These are phyloP conservation scores for Corymbia citriodora DNA, from an alignment of 441 rosid genomes.

Conservation along the genomic window DNA sequence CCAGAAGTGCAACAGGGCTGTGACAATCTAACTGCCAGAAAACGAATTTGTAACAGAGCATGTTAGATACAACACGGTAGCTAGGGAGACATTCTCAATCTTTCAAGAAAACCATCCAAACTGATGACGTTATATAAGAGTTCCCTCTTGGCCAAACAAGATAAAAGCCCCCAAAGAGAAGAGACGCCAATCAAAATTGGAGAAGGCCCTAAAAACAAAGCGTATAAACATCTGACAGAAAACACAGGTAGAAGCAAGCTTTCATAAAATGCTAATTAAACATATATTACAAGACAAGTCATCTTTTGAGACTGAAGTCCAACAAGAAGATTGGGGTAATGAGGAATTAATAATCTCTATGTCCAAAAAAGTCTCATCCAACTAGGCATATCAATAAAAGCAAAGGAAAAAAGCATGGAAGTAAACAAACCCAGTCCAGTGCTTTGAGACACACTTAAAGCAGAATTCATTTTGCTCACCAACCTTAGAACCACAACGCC, in stretches of 20 bases:
- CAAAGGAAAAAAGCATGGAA: neutral
- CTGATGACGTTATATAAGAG: neutral
- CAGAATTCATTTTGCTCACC: neutral
- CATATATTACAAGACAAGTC: neutral
- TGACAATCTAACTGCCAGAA: conserved; percentile 28
- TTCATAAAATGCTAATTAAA: neutral
- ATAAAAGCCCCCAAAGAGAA: neutral
- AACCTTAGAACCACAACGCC: neutral
- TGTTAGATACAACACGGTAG: neutral
- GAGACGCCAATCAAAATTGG: neutral
- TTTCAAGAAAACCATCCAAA: neutral
- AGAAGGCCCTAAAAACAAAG: neutral
- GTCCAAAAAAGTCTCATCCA: neutral
- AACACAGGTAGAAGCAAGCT: neutral
- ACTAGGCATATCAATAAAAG: neutral
- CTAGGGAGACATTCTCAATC: neutral
- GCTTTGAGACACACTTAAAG: neutral
- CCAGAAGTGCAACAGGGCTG: conserved; percentile 29
- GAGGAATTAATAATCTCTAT: neutral
- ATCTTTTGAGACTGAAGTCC: neutral
- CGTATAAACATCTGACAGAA: neutral
- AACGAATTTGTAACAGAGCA: conserved; percentile 7
- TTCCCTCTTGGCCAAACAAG: neutral
- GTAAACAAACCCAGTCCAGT: neutral
- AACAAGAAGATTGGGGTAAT: neutral